Base-by-base conservation (phyloP, 2,329 filamentous ascomycete species). In the Xylariomycetidae sp. region DNA sequence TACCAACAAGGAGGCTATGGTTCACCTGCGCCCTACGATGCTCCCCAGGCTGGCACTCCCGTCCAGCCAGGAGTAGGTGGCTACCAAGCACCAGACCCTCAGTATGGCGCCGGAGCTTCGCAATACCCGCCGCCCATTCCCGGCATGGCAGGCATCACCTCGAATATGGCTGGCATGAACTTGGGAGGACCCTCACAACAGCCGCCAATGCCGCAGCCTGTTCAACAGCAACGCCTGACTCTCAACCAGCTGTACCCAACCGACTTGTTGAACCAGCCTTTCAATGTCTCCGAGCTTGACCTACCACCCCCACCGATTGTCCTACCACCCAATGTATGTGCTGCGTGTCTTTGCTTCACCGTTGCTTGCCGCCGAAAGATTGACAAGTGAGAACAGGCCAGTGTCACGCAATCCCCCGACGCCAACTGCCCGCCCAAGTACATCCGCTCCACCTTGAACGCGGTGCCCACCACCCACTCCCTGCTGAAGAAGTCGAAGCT, bases 401-500 rank as follows among this genome's bases (percentile, higher is more conserved):
- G 85, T 56, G 85, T 94, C 35, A 96, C 90, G 15, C 85, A 88
- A 37, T 96, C 92, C 27, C 85, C 87, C 28, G 72, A 85, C 57
- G 82, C 92, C 40, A 98, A 96, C 64, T 95, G 89, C 66, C 79
- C 87, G 34, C 76, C 89, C 16, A 93, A 93, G 69, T 98, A 93
- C 59, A 82, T 96, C 45, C 85, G 92, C 49, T 96, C 92, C 14
- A 96, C 92, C 5, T 67, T 98, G 44, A 96, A 96, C 60, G 87
- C 87, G 17, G 82, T 95, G 26, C 92, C 92, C 3, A 94, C 88
- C 15, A 95, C 86, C 38, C 79, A 93, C 60, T 92, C 85, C 14
- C 73, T 96, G 17, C 74, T 98, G 39, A 98, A 96, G 68, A 96
- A 96, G 68, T 95, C 89, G 35, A 92, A 89, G 61, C 73, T 98